A percentile compares a stretch with the other conserved stretches of the same genome.
Conservation (phyloP, 441 rosid species). For the Flueggea neowawraea region DNA sequence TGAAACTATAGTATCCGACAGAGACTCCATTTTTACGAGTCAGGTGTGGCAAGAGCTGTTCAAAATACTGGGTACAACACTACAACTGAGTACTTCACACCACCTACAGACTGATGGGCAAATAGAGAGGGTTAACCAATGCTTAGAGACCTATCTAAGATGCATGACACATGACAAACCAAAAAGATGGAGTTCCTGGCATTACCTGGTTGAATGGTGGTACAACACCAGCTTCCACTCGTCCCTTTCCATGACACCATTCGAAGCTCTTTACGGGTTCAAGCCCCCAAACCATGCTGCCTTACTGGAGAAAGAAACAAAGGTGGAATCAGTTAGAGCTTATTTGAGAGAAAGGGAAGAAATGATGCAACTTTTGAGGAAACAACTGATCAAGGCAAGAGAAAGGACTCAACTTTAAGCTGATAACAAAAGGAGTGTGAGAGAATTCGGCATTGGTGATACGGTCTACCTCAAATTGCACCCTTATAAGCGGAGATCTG, state of each 20-base stretch:
- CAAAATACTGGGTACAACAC: too few relatives aligned
- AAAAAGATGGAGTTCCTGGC: not conserved
- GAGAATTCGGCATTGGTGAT: not conserved
- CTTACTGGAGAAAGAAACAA: not conserved
- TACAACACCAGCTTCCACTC: not conserved
- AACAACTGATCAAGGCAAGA: not conserved
- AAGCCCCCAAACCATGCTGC: not conserved
- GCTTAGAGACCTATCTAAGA: too few relatives aligned
- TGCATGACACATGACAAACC: too few relatives aligned
- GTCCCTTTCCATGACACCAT: not conserved
- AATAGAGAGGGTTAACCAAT: too few relatives aligned
- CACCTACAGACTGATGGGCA: too few relatives aligned
- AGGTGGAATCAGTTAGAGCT: not conserved
- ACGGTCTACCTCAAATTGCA: not conserved
- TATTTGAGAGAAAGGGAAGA: not conserved
- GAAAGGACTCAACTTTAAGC: not conserved
- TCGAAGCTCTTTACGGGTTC: not conserved
- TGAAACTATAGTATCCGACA: not conserved
- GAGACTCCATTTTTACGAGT: not conserved
- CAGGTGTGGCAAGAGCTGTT: not conserved
- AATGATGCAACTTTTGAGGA: not conserved
- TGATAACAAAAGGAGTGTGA: not conserved
- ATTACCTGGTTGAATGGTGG: not conserved
- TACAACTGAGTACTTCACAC: too few relatives aligned
- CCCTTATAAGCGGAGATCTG: not conserved